A percentile compares a stretch with the other conserved stretches of the same genome.
Conservation (phyloP, 2,329 filamentous ascomycete species). For the Ophiostoma sp. region DNA sequence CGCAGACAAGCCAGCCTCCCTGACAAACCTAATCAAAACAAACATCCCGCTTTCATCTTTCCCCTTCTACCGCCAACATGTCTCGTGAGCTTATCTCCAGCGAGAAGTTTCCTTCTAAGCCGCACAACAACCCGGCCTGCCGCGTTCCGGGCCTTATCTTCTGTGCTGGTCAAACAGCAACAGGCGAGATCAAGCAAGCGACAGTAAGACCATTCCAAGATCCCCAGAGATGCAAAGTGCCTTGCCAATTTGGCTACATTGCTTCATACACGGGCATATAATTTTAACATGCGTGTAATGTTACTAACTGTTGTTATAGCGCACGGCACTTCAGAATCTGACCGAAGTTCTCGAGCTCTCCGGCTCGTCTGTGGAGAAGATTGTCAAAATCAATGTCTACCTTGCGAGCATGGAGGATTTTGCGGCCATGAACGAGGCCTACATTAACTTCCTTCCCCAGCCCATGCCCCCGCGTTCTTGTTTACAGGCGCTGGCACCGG, state of each 20-base stretch:
- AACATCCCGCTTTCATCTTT: neutral
- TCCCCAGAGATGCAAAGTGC: too few species aligned
- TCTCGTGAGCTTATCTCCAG: conserved; percentile 49
- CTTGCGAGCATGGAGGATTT: conserved; percentile 66
- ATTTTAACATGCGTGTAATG: too few species aligned
- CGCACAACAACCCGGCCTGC: conserved; percentile 48
- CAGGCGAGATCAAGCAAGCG: conserved; percentile 49
- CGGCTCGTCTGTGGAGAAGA: conserved; percentile 59
- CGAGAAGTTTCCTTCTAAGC: conserved; percentile 49
- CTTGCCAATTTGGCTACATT: too few species aligned
- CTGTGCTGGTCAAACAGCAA: conserved; percentile 50
- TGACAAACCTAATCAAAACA: neutral
- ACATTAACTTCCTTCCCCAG: conserved; percentile 63
- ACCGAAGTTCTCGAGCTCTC: conserved; percentile 59
- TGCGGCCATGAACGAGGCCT: conserved; percentile 57
- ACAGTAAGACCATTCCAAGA: conserved; percentile 38
- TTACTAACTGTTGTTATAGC: conserved; percentile 39
- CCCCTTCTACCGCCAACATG: conserved; percentile 36
- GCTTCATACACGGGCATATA: too few species aligned
- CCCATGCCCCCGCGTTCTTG: conserved; percentile 82
- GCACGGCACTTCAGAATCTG: conserved; percentile 60
- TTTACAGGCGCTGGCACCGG: conserved; percentile 82
- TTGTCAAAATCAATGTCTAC: conserved; percentile 68
- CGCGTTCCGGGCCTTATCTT: conserved; percentile 50
- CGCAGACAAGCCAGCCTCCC: too few species aligned